Base-by-base conservation (phyloP, 352 stramenopile genomes). In the Phytophthora podocarpi region DNA sequence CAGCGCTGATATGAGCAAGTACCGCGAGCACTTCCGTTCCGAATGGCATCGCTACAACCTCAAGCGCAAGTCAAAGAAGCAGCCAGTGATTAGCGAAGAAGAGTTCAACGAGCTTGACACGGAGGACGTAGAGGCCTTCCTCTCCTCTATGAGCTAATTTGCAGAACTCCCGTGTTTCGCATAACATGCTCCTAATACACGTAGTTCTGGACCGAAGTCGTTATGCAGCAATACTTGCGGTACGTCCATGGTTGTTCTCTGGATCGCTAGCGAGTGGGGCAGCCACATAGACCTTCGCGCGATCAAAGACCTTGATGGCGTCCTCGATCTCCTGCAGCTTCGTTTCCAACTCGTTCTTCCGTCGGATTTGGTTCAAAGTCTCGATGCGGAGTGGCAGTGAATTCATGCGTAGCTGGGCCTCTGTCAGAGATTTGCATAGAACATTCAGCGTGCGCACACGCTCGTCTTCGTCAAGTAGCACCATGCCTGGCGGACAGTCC, bases 1-100 rank as follows among this genome's bases (percentile, higher is more conserved):
- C 60, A 77, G 74, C 27, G 85, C 88, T 55, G 81, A 89, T 48
- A 76, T 93, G 57, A 75, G 73, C 42, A 77, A 78, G 35, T 98
- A 98, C 65, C 84, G 96, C 30, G 80, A 95, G 35, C 97, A 99
- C 69, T 99, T 98, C 72, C 90, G 92, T 24, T 96, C 85, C 34
- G 95, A 99, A 60, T 98, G 96, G 94, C 96, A 99, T 69, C 86
- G 93, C 31, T 98, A 98, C 80, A 99, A 99, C 75, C 87, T 98
- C 34, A 98, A 98, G 65, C 72, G 97, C 30, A 99, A 99, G 69
- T 74, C 97, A 40, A 96, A 95, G 55, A 95, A 92, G 52, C 67
- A 81, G 49, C 46, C 77, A 5, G 57, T 91, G 18, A 84, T 98
- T 51, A 82, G 70, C 43, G 76, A 91, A 64, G 75, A 67, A 18